Conservation (phyloP, 352 stramenopile genomes). For the Phytophthora sp. region DNA sequence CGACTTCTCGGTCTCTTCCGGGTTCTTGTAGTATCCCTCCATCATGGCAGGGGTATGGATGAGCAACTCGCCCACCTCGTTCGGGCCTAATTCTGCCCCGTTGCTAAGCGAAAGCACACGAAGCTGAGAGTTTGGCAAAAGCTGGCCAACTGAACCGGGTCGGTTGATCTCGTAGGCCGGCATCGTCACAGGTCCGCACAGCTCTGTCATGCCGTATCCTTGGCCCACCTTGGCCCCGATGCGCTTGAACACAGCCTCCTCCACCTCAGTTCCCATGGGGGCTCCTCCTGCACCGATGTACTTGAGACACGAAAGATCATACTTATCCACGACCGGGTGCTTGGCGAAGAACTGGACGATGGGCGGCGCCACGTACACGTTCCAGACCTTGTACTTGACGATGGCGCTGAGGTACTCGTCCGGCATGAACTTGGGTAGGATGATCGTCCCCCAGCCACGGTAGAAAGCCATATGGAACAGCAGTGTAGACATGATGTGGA, state of each 20-base stretch:
- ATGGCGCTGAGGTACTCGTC: conserved; percentile 84
- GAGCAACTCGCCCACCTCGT: conserved; percentile 68
- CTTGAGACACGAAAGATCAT: conserved; percentile 81
- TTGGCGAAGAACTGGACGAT: conserved; percentile 83
- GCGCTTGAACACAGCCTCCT: conserved; percentile 64
- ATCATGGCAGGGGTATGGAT: conserved; percentile 57
- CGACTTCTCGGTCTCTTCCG: conserved; percentile 77
- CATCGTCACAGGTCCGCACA: conserved; percentile 60
- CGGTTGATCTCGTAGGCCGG: conserved; percentile 35
- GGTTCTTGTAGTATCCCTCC: conserved; percentile 65
- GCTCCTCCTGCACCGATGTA: conserved; percentile 81
- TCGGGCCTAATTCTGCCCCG: conserved; percentile 34
- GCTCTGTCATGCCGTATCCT: conserved; percentile 69
- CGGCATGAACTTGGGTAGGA: conserved; percentile 88
- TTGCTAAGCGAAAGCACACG: conserved; percentile 45
- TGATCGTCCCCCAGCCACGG: conserved; percentile 71
- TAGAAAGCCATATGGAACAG: conserved; percentile 76
- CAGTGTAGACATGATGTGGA: conserved; percentile 91
- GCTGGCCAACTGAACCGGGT: conserved; percentile 37
- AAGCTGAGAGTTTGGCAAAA: conserved; percentile 48
- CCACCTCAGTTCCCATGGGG: conserved; percentile 76
- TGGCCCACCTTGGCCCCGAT: conserved; percentile 59
- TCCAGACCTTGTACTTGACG: conserved; percentile 63
- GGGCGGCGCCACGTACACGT: conserved; percentile 80
- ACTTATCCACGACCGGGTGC: conserved; percentile 88